Conservation (phyloP, 208 protist species). For the Crithidia mellificae region DNA sequence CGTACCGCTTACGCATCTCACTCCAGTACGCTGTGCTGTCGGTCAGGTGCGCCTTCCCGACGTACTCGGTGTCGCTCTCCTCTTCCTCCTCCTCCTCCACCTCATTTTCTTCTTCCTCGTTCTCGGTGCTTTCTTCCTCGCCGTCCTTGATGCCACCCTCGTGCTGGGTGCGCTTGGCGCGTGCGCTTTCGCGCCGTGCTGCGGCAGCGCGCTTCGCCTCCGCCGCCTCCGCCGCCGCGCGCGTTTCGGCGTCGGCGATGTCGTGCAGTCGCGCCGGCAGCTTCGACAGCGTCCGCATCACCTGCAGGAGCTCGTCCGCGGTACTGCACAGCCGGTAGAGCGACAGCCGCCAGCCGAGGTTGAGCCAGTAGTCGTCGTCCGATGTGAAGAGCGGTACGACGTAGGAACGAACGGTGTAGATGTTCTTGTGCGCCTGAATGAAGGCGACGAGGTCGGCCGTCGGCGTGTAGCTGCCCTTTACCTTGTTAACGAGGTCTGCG, state of each 20-base stretch:
- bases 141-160: no score
- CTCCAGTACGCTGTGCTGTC: slow-evolving; percentile 36
- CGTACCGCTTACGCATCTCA: slow-evolving; percentile 26
- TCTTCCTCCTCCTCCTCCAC: not conserved
- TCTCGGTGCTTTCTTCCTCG: not conserved
- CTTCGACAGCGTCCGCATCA: slow-evolving; percentile 24
- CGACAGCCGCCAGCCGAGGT: slow-evolving; percentile 46
- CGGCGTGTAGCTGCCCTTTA: slow-evolving; percentile 18
- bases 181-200: not conserved
- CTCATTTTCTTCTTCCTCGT: not conserved
- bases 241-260: slow-evolving; percentile 13
- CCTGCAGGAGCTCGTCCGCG: slow-evolving; percentile 25
- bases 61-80: not conserved
- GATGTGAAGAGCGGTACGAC: slow-evolving; percentile 49
- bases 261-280: slow-evolving; percentile 24
- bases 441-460: slow-evolving; percentile 41
- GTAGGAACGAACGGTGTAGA: slow-evolving; percentile 40
- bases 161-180: not conserved
- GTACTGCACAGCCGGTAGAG: slow-evolving; percentile 44
- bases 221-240: not conserved
- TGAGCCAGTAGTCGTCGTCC: slow-evolving; percentile 64
- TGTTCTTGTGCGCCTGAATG: slow-evolving; percentile 29
- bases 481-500: slow-evolving; percentile 1
- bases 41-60: slow-evolving; percentile 9
- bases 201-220: not conserved